Conservation (phyloP, 257 asterid species). For the Cinchona pubescens region DNA sequence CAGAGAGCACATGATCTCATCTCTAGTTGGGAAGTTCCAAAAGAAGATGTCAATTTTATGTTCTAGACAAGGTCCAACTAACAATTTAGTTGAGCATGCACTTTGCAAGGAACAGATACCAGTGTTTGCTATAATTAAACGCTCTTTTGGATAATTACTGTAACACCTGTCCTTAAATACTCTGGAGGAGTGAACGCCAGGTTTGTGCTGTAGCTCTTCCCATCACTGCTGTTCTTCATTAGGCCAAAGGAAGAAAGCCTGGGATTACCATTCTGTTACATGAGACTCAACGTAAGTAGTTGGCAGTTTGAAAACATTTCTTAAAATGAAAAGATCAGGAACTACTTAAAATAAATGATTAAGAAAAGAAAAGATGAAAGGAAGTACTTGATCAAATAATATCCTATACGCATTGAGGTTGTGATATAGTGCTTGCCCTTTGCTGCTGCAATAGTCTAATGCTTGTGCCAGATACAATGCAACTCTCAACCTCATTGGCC, state of each 20-base stretch:
- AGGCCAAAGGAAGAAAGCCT: slow-evolving; percentile 53
- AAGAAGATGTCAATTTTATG: not conserved
- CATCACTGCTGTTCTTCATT: slow-evolving; percentile 53
- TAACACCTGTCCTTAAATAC: slow-evolving; percentile 41
- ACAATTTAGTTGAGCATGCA: not conserved
- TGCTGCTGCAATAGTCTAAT: slow-evolving; percentile 47
- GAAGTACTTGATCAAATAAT: slow-evolving; percentile 43
- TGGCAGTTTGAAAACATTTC: slow-evolving; percentile 2
- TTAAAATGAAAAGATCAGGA: not conserved
- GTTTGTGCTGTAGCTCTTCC: slow-evolving; percentile 49
- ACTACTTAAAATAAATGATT: not conserved
- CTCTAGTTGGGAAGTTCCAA: not conserved
- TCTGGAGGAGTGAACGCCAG: slow-evolving; percentile 52
- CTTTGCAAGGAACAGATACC: not conserved
- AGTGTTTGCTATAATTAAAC: not conserved
- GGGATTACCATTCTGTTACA: slow-evolving; percentile 43
- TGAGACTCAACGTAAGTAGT: slow-evolving; percentile 6
- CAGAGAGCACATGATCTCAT: not conserved
- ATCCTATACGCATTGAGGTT: slow-evolving; percentile 51
- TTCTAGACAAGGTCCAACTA: not conserved
- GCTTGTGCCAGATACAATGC: slow-evolving; percentile 51
- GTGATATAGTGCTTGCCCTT: slow-evolving; percentile 48
- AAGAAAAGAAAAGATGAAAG: not conserved
- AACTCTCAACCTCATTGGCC: slow-evolving; percentile 54
- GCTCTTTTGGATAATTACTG: not conserved